Evolutionary conservation across 345 rosid species (phyloP).

Genomic region (Populus davidiana): DNA sequence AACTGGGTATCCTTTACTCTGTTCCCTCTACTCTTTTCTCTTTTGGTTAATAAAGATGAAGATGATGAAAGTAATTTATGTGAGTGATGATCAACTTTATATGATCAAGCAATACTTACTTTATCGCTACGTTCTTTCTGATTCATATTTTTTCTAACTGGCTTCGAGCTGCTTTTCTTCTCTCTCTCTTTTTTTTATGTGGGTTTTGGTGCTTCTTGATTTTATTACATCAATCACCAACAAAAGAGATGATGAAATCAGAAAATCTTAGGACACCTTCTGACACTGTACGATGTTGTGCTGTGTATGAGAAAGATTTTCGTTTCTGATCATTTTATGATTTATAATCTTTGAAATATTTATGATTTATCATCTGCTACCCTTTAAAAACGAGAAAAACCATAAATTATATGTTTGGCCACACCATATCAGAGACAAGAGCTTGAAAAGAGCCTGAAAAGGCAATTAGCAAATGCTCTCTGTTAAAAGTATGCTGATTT

Average conservation of each 20-base stretch:
- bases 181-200: too few relatives aligned
- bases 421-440: too few relatives aligned
- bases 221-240: not conserved
- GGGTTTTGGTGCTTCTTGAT: not conserved
- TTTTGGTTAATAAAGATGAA: conserved; percentile 3
- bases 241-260: conserved; percentile 39
- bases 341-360: not conserved
- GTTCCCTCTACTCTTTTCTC: not conserved
- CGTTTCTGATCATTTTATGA: conserved; percentile 30
- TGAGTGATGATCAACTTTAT: conserved; percentile 36
- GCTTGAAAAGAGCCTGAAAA: too few relatives aligned
- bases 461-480: too few relatives aligned
- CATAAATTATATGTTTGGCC: too few relatives aligned
- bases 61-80: conserved; percentile 31
- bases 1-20: too few relatives aligned
- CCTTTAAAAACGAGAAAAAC: too few relatives aligned
- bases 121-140: conserved; percentile 58
- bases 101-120: conserved; percentile 25
- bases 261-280: conserved; percentile 56
- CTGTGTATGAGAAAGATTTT: conserved; percentile 47
- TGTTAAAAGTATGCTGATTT: too few relatives aligned
- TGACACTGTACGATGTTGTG: conserved; percentile 31
- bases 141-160: conserved; percentile 15
- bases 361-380: too few relatives aligned
- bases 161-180: too few relatives aligned